Base-by-base conservation (phyloP, 805 yeast genomes). In the Candida morakotiae region DNA sequence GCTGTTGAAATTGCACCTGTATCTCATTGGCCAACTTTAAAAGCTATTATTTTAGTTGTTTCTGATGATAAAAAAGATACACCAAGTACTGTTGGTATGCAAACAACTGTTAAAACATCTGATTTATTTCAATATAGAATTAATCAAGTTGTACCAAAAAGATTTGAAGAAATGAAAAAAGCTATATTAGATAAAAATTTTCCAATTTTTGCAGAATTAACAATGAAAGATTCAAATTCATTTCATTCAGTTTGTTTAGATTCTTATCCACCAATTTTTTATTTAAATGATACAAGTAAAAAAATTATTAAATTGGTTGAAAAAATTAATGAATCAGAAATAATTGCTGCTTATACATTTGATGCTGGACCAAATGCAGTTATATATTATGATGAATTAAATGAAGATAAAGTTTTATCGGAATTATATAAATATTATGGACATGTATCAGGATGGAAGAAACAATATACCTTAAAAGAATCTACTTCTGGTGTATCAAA, bases 301-400 rank as follows among this genome's bases (percentile, higher is more conserved):
- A 80, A 79, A 37, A 77, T 87, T 52, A 83, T 89, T 46, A 84
- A 83, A 49, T 68, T 86, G 35, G 75, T 88, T 33, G 94, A 93
- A 60, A 66, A 71, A 38, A 77, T 93, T 57, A 93, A 93, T 56
- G 81, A 73, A 46, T 47, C 58, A 3, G 80, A 75, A 24, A 17
- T 24, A 9, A 73, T 91, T 38, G 98, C 96, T 9, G 98, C 98
- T 26, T 93, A 93, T 63, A 93, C 99, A 1, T 93, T 84, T 55
- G 99, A 93, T 62, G 99, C 99, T 22, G 99, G 99, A 56, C 98
- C 99, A 62, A 93, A 93, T 64, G 96, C 97, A 15, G 99, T 93
- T 31, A 75, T 93, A 43, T 93, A 93, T 67, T 93, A 93, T 58
- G 79, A 82, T 56, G 75, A 74, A 47, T 70, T 79, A 52, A 77